phyloP scores from a whole-genome alignment of 768 basidiomycete genomes.

The Tricholoma hemisulphureum region DNA sequence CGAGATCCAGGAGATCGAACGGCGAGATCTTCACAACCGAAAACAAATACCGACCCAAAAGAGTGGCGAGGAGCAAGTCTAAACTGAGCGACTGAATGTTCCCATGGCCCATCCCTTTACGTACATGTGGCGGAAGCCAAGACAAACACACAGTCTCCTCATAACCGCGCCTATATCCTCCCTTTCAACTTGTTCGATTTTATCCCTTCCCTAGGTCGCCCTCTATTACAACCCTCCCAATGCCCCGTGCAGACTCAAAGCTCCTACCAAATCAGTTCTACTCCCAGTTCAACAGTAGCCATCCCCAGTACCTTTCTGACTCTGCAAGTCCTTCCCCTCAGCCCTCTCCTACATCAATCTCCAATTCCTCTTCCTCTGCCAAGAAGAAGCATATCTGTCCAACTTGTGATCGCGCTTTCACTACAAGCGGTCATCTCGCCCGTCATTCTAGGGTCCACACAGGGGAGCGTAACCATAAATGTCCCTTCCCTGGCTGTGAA shows the following conservation, averaged over 20 bases:
- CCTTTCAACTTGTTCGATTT: slow-evolving; percentile 1
- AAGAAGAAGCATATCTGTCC: slow-evolving; percentile 64
- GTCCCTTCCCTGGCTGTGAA: slow-evolving; percentile 94
- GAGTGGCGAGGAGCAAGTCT: slow-evolving; percentile 26
- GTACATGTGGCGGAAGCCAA: slow-evolving; percentile 30
- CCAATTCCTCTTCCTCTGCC: slow-evolving; percentile 16
- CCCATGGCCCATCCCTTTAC: slow-evolving; percentile 31
- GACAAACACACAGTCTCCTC: slow-evolving; percentile 27
- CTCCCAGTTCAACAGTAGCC: slow-evolving; percentile 30
- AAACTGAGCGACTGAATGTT: slow-evolving; percentile 24
- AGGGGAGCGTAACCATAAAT: slow-evolving; percentile 88
- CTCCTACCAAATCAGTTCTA: slow-evolving; percentile 24
- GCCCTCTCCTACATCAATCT: slow-evolving; percentile 18
- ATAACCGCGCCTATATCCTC: slow-evolving; percentile 27
- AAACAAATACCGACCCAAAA: slow-evolving; percentile 20
- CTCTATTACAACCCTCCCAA: slow-evolving; percentile 17
- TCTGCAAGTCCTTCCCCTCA: slow-evolving; percentile 26
- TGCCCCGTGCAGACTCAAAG: slow-evolving; percentile 41
- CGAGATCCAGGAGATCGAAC: slow-evolving; percentile 8
- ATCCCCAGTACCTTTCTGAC: slow-evolving; percentile 24
- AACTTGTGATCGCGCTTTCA: slow-evolving; percentile 76
- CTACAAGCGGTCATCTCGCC: slow-evolving; percentile 86
- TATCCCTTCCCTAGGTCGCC: slow-evolving; percentile 26
- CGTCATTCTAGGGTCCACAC: slow-evolving; percentile 89
- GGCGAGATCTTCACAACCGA: slow-evolving; percentile 7